These are phyloP conservation scores for Phycomyces nitens DNA, from an alignment of 192 early-diverging fungal species.

Conservation along the genomic window DNA sequence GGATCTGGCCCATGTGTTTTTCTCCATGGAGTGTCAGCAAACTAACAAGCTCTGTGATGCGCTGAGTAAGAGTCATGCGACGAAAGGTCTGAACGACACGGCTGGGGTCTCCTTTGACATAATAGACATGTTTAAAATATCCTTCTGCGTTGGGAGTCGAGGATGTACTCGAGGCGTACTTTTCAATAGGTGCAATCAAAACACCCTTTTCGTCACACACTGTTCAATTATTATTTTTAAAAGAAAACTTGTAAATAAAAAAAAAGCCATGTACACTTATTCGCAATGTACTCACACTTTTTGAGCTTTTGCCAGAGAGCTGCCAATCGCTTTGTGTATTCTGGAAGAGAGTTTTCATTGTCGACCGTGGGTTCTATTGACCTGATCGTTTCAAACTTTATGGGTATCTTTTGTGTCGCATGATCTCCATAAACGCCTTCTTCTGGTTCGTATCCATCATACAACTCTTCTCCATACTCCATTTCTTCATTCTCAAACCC, in stretches of 20 bases:
- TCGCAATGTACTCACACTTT: conserved; percentile 13
- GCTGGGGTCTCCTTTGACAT: conserved; percentile 30
- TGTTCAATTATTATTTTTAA: conserved; percentile 5
- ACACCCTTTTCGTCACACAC: conserved; percentile 23
- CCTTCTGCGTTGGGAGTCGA: conserved; percentile 44
- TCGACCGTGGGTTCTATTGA: neutral
- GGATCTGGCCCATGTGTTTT: conserved; percentile 49
- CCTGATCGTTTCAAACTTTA: neutral
- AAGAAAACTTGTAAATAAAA: neutral
- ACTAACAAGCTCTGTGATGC: conserved; percentile 51
- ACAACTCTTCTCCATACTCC: neutral
- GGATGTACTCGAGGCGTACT: conserved; percentile 20
- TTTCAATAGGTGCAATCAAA: conserved; percentile 12
- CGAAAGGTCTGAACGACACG: conserved; percentile 56
- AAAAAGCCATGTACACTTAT: neutral
- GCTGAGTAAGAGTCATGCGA: conserved; percentile 48
- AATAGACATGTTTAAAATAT: conserved; percentile 53
- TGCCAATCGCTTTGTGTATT: neutral
- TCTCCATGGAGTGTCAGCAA: conserved; percentile 36
- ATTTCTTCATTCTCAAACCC: neutral
- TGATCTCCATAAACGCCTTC: neutral
- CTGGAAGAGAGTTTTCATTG: neutral
- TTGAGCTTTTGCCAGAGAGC: conserved; percentile 21
- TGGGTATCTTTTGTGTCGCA: conserved; percentile 1
- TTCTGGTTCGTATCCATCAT: neutral